A percentile compares a stretch with the other conserved stretches of the same genome.
Conservation (phyloP, 2,329 filamentous ascomycete genomes). For the Microdochium bolleyi region DNA sequence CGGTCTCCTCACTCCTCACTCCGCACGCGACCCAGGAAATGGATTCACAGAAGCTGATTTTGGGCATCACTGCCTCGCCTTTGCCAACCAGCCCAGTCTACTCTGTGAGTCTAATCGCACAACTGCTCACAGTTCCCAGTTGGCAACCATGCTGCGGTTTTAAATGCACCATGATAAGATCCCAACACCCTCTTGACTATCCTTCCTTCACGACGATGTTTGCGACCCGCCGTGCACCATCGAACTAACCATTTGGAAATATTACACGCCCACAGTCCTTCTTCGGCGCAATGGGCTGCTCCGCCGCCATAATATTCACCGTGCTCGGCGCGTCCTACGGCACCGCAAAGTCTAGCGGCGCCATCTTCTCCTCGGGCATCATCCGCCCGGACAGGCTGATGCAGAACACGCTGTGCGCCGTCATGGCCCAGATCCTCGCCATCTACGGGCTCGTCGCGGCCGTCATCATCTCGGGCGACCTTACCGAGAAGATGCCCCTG, state of each 20-base stretch:
- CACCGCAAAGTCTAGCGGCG: slow-evolving; percentile 31
- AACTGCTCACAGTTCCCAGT: not conserved
- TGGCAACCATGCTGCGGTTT: too few species aligned
- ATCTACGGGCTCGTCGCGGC: slow-evolving; percentile 37
- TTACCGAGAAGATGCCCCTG: slow-evolving; percentile 32
- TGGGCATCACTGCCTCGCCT: too few species aligned
- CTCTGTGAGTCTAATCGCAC: slow-evolving; percentile 1
- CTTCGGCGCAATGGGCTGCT: slow-evolving; percentile 31
- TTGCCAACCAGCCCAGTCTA: too few species aligned
- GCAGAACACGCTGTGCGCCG: slow-evolving; percentile 35
- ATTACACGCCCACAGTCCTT: slow-evolving; percentile 29
- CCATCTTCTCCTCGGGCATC: slow-evolving; percentile 34
- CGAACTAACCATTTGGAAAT: too few species aligned
- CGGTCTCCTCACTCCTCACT: too few species aligned
- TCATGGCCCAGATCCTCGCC: slow-evolving; percentile 39
- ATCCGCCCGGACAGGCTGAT: slow-evolving; percentile 34
- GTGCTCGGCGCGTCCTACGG: slow-evolving; percentile 39
- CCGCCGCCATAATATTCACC: slow-evolving; percentile 41
- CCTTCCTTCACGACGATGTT: too few species aligned
- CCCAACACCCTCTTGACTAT: too few species aligned
- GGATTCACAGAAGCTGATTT: too few species aligned
- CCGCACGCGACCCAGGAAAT: too few species aligned
- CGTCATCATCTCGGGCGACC: slow-evolving; percentile 33
- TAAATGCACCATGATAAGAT: too few species aligned
- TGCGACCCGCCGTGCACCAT: not conserved